phyloP scores from a whole-genome alignment of 2,329 filamentous ascomycete species.

The Colletotrichum plurivorum region DNA sequence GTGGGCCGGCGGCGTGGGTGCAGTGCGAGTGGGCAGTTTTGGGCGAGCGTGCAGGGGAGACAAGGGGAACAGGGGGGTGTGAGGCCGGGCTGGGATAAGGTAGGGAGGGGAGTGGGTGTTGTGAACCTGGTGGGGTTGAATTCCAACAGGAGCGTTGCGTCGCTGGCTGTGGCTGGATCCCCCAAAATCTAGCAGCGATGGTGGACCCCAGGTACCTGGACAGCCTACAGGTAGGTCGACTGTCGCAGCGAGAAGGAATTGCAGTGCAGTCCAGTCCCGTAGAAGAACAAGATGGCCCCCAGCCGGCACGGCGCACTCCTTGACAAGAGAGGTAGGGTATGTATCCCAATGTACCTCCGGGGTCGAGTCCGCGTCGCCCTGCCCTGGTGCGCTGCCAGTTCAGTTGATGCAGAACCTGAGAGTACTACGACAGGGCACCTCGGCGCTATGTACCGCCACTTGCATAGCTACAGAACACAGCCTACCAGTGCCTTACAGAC shows the following conservation, averaged over 20 bases:
- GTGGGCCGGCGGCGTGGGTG: slow-evolving; percentile 31
- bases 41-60: slow-evolving; percentile 26
- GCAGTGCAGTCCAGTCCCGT: background rate
- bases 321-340: background rate
- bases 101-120: slow-evolving; percentile 6
- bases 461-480: no score
- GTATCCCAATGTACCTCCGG: background rate
- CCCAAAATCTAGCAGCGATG: no score
- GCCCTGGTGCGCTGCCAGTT: slow-evolving; percentile 29
- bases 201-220: background rate
- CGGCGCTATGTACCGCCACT: no score
- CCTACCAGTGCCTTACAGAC: background rate
- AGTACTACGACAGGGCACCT: no score
- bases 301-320: no score
- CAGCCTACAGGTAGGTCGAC: no score
- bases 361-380: background rate
- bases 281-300: no score
- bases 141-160: slow-evolving; percentile 20
- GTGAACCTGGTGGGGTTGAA: background rate
- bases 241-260: background rate
- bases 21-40: slow-evolving; percentile 30
- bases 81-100: slow-evolving; percentile 15
- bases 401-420: slow-evolving; percentile 3
- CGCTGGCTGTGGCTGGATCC: slow-evolving; percentile 25
- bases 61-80: slow-evolving; percentile 32